Evolutionary conservation across 2,329 filamentous ascomycete genomes (phyloP), one percentile per base, ranked within the genome.

Genomic region (Verticillium nubilum): DNA sequence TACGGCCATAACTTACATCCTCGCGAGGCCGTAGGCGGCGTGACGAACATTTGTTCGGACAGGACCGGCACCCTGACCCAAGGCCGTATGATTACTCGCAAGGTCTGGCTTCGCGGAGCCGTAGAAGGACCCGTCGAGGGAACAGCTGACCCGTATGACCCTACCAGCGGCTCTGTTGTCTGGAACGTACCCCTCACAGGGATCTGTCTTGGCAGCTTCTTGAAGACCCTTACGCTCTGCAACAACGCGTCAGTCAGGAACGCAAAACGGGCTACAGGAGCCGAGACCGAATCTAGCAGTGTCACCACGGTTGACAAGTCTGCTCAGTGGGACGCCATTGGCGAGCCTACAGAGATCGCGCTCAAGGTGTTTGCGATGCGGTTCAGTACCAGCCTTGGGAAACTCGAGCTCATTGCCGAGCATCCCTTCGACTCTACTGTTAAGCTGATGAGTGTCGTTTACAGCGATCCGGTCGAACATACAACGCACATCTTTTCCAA

Each of bases 361-460:
- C 82, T 91, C 17, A 86, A 89, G 63, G 87, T 91, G 9, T 87
- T 91, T 62, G 87, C 88, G 53, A 86, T 87, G 75, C 84, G 88
- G n/a, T 90, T 90, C 65, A 79, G 80, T 28, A 79, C 80, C 60
- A 78, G 75, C 57, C 81, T 80, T 67, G 67, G 73, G 1, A 69
- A 74, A 3, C 63, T 79, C 23, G 60, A 73, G 47, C 73, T 86
- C 52, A 66, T 89, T 9, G 81, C 84, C 1, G 89, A 91, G 66
- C 87, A 87, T 58, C 87, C 88, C 2, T 91, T 91, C 67, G 88
- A 91, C 69, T 90, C 87, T 0, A 84, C 84, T 37, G 83, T 88
- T 72, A 91, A 91, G 75, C 82, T 87, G 60, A 91, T 91, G 88
- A 88, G 86, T 35, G 87, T 91, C 55, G 81, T 90, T 29, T 90